Evolutionary conservation across 2,329 filamentous ascomycete genomes (phyloP).

Genomic region (Pleurostoma richardsiae): DNA sequence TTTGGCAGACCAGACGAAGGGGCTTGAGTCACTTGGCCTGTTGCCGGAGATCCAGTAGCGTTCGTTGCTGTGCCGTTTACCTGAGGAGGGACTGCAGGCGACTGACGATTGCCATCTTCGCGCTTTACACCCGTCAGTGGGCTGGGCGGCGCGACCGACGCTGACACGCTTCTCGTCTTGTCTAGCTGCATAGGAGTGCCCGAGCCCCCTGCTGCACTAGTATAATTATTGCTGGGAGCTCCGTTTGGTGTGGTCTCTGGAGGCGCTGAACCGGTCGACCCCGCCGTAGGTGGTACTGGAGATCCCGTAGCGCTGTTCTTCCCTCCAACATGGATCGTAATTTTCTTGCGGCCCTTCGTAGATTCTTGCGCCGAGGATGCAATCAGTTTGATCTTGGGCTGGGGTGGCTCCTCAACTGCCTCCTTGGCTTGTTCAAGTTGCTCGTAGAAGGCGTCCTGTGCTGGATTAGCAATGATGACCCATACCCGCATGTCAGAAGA

Average conservation of each 20-base stretch:
- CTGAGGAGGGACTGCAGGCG: conserved; percentile 17
- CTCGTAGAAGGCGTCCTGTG: conserved; percentile 62
- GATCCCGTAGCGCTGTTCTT: conserved; percentile 50
- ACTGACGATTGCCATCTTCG: conserved; percentile 28
- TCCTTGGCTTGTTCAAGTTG: conserved; percentile 68
- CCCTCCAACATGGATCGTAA: conserved; percentile 64
- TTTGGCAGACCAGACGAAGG: conserved; percentile 3
- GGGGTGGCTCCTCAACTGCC: conserved; percentile 65
- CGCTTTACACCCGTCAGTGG: conserved; percentile 32
- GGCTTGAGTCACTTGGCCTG: conserved; percentile 3
- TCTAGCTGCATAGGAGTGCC: conserved; percentile 20
- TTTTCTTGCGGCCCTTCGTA: conserved; percentile 49
- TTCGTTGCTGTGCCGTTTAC: conserved; percentile 15
- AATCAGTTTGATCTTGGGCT: conserved; percentile 78
- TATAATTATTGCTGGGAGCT: conserved; percentile 3
- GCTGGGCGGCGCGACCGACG: conserved; percentile 38
- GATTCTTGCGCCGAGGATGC: conserved; percentile 44
- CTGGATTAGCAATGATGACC: conserved; percentile 6
- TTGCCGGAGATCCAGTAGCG: conserved; percentile 1
- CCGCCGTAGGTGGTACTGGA: conserved; percentile 34
- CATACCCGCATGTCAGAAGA: conserved; percentile 1
- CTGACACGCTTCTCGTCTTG: conserved; percentile 33
- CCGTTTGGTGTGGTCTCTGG: conserved; percentile 26
- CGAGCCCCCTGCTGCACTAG: conserved; percentile 7
- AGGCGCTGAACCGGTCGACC: conserved; percentile 24